Evolutionary conservation across 2,329 filamentous ascomycete species (phyloP), one percentile per base, ranked within the genome.

Genomic region (Trichoderma lentiforme): DNA sequence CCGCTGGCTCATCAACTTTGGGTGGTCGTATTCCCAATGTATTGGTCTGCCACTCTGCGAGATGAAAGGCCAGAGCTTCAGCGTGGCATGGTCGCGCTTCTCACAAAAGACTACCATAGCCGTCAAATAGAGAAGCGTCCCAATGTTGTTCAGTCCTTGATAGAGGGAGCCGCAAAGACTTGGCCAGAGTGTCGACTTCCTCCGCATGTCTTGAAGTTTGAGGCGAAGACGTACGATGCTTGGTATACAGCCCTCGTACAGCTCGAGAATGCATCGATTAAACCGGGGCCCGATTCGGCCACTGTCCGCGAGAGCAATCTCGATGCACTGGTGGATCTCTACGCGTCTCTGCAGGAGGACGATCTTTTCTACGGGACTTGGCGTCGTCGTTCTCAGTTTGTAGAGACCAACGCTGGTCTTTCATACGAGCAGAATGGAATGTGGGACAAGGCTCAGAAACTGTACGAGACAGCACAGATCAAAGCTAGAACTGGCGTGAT

Each of bases 351-450:
- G 15, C 93, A 97, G 78, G 97, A 99, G 80, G 95, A 98, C 65
- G 96, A 99, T 79, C 86, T 99, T 62, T 99, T 98, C 81, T 98
- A 99, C 75, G 96, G 96, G 9, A 97, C 95, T 0, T 99, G 96
- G 96, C 91, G 96, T 72, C 90, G 96, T 71, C 91, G 96, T 60
- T 97, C 95, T 80, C 94, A 97, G 75, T 99, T 97, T 78, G 92
- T 99, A 6, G 97, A 99, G 84, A 98, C 95, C 9, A 99, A 99
- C 79, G 94, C 96, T 15, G 96, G 95, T 1, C 85, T 99, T 8
- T 99, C 96, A 0, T 99, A 98, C 77, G 97, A 99, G 83, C 97
- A 99, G 80, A 97, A 97, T 77, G 96, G 96, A 62, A 97, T 98
- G 89, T 99, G 96, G 97, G 96, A 99, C 78, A 98, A 98, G 82